Base-by-base conservation (phyloP, 768 basidiomycete genomes). In the Agrocybe pediades region DNA sequence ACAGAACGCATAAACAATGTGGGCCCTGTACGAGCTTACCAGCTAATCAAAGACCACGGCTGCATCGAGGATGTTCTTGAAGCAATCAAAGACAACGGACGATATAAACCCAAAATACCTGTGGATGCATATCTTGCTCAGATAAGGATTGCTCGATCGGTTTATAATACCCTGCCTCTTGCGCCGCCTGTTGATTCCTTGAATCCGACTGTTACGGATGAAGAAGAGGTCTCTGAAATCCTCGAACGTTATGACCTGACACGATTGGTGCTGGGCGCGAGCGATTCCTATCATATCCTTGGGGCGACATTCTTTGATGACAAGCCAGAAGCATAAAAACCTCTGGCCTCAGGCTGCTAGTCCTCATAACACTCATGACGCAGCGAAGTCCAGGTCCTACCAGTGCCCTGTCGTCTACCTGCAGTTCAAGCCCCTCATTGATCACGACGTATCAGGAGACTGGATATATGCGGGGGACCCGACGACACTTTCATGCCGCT, bases 1-100 rank as follows among this genome's bases (percentile, higher is more conserved):
- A 87, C 91, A 0, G 83, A 87, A 42, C 84, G 95, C 4, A 90
- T 97, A 54, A 88, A 82, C 51, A 85, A 87, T 55, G 75, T 96
- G 1, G 95, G 95, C 0, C 93, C 94, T 1, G 64, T 73, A 0
- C 85, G 85, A 2, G 92, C 92, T 1, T 83, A 92, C 62, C 85
- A 84, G 60, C 82, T 89, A 57, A 90, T 96, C 46, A 80, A 78
- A 46, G 73, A 82, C 58, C 71, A 93, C 64, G 84, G 84, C 4
- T 78, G 81, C 11, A 94, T 95, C 56, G 93, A 95, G 67, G 70
- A 75, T 11, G 51, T 63, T 25, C 29, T 62, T 11, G 83, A 83
- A 3, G 77, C 81, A 6, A 94, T 96, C 59, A 92, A 94, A 55
- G 63, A 64, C 15, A 73, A 81, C 61, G 72, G 67, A 6, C 82